Conservation (phyloP, 495 filamentous ascomycete genomes). For the Daldinia caldariorum region DNA sequence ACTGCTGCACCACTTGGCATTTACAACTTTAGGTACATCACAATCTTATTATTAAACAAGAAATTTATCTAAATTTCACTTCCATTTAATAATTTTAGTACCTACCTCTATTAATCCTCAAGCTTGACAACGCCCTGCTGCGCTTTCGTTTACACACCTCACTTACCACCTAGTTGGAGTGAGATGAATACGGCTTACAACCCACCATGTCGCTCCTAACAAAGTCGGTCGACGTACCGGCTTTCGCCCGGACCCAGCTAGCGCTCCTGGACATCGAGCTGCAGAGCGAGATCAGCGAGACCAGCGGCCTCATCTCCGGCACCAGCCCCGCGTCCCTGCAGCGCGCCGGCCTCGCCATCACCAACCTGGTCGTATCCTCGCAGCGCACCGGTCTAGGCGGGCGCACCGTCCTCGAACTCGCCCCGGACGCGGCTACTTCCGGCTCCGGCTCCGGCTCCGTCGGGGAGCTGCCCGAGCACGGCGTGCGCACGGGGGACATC, state of each 20-base stretch:
- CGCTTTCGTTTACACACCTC: not conserved
- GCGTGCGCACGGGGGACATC: slow-evolving; percentile 86
- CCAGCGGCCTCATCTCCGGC: slow-evolving; percentile 72
- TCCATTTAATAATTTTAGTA: no score
- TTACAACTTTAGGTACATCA: slow-evolving; percentile 17
- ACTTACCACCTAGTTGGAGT: not conserved
- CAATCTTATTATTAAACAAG: no score
- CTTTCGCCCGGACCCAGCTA: slow-evolving; percentile 83
- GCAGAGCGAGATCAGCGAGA: slow-evolving; percentile 78
- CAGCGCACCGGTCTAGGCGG: slow-evolving; percentile 94
- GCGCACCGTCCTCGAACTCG: slow-evolving; percentile 83
- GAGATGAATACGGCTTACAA: not conserved
- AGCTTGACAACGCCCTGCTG: not conserved
- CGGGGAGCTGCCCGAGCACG: slow-evolving; percentile 76
- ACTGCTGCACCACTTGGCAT: slow-evolving; percentile 23
- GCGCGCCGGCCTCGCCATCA: slow-evolving; percentile 86
- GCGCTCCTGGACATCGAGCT: slow-evolving; percentile 80
- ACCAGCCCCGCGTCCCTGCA: slow-evolving; percentile 78
- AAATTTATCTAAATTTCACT: no score
- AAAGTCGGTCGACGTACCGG: slow-evolving; percentile 67
- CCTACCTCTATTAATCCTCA: no score
- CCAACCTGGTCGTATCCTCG: slow-evolving; percentile 76
- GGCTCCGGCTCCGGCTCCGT: slow-evolving; percentile 29
- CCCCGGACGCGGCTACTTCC: slow-evolving; percentile 72
- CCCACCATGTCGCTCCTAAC: slow-evolving; percentile 54